phyloP scores from a whole-genome alignment of 2,329 filamentous ascomycete genomes.

The Oidium heveae region DNA sequence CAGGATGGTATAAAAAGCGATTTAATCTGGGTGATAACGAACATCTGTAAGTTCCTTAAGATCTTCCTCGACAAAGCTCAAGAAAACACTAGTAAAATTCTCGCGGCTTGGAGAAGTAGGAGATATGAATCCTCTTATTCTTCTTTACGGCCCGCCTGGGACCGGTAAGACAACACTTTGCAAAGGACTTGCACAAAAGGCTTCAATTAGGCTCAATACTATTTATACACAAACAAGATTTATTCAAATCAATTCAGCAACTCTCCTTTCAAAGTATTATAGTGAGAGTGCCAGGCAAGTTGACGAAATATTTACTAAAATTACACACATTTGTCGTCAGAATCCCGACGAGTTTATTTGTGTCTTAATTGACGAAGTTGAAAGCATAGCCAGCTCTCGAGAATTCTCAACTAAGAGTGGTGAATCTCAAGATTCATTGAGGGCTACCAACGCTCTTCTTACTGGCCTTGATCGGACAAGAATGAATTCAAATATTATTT shows the following conservation, averaged over 20 bases:
- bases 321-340: constrained; percentile 12
- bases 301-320: constrained; percentile 17
- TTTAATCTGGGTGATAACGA: constrained; percentile 11
- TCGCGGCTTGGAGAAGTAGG: constrained; percentile 44
- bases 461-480: constrained; percentile 11
- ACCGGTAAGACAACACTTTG: constrained; percentile 96
- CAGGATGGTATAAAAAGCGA: constrained; percentile 11
- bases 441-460: constrained; percentile 14
- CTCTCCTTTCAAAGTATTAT: constrained; percentile 21
- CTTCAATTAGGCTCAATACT: constrained; percentile 19
- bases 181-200: constrained; percentile 60
- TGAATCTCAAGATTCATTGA: constrained; percentile 11
- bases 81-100: background rate
- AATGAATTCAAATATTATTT: constrained; percentile 8
- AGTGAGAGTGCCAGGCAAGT: constrained; percentile 22
- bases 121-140: constrained; percentile 76
- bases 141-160: constrained; percentile 85
- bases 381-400: constrained; percentile 12
- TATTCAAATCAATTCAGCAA: constrained; percentile 20
- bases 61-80: background rate
- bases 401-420: constrained; percentile 6
- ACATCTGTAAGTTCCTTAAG: constrained; percentile 6
- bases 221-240: constrained; percentile 16
- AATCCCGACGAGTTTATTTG: constrained; percentile 8
- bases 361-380: constrained; percentile 15